Evolutionary conservation across 176 grass and related monocot genomes (phyloP), one percentile per base, ranked within the genome.

Genomic region (Raddia guianensis): DNA sequence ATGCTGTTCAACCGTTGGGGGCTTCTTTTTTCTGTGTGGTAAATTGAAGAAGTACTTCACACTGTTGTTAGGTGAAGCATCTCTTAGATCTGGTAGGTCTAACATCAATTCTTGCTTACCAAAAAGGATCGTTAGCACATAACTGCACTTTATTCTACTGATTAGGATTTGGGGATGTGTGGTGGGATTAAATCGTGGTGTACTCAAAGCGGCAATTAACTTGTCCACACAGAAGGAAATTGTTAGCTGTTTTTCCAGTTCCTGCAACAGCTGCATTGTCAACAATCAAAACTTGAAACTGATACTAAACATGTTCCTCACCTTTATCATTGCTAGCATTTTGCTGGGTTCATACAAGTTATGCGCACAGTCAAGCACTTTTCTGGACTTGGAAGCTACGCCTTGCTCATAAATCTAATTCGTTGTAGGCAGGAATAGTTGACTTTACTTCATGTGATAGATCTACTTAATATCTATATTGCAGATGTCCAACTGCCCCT

Each of bases 381-480:
- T 72, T 46, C 5, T 64, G 18, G 9, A 12, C 27, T 87, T 59
- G 71, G n/a, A 78, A 58, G 27, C 42, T 56, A 72, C 32, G 57
- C 50, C 5, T 43, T 58, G 9, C 9, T 51, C 27, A 56, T 48
- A 45, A 14, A 67, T 73, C 21, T 79, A 5, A 9, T 67, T 21
- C 21, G 8, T 74, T 45, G 9, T 52, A 78, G 45, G 12, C 52
- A 35, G 14, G 50, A 74, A 33, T 47, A 60, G 74, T 53, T 74
- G 46, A 74, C 75, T 84, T 42, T 7, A 53, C 32, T 16, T 18
- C 57, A 49, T 21, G 32, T 60, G 44, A 52, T 79, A 61, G 52
- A 68, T 88, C 52, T 79, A 12, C 68, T 78, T 2, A 7, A 73
- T 72, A 42, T 48, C 6, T 78, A 43, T 33, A 65, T 63, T 70